Evolutionary conservation across 192 early-diverging fungal species (phyloP), one percentile per base, ranked within the genome.

Genomic region (Coemansia sp.): DNA sequence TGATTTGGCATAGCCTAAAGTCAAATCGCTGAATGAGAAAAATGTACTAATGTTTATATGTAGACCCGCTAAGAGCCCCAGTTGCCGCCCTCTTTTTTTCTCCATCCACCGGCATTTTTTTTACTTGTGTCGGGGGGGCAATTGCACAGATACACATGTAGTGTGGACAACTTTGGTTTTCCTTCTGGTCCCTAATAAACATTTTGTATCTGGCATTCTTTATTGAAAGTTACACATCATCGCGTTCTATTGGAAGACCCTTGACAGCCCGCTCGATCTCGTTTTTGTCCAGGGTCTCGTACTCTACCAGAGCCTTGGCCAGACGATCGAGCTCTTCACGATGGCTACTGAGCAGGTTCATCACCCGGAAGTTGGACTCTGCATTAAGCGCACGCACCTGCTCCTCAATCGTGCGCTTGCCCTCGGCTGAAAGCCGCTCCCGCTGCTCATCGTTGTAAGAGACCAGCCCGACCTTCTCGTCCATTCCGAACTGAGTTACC

Each of bases 401-500:
- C 12, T 63, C 64, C 64, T 99, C 97, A 59, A 99, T 93, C 31
- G 88, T 16, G 14, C 79, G 67, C 71, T 92, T 93, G 18, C 89
- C 92, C 16, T 81, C 82, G 3, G 86, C 73, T 21, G 89, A 91
- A 16, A 91, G 62, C 9, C 82, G 64, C 1, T 80, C 75, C 64
- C 82, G 85, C 28, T 93, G 94, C 16, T 96, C 90, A 42, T 86
- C 81, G 8, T 78, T 64, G 62, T 87, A 87, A 14, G 83, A 84
- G 2, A 93, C 87, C 15, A 90, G 82, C 2, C 97, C 97, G 36
- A 96, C 85, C 60, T 85, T 91, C 0, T 98, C 93, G 62, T 83
- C 90, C 97, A 99, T 99, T 11, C 97, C 97, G 60, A 87, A 95
- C 51, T 76, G 66, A 3, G 86, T 80, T 1, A 99, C 93, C 96